Base-by-base conservation (phyloP, 495 filamentous ascomycete species). In the Letharia lupina region DNA sequence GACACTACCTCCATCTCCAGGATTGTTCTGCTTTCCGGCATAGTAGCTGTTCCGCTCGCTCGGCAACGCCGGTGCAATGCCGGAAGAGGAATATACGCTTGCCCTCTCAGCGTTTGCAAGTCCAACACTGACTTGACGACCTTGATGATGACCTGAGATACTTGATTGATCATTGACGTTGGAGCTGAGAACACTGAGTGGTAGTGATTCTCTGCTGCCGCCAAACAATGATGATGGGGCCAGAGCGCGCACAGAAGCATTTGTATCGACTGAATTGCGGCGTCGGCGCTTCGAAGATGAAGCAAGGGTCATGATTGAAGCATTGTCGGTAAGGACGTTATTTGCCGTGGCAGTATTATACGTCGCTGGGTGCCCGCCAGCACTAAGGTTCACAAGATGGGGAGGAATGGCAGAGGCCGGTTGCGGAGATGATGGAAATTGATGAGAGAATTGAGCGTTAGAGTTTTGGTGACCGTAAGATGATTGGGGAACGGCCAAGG, bases 221-320 rank as follows among this genome's bases (percentile, higher is more conserved):
- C 94, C 94, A 80, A 91, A 98, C 1, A 96, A 77, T 0, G 91
- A 96, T 1, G 91, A 95, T 0, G 94, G 94, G 2, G 94, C 91
- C 35, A 98, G 82, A 3, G 91, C 94, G 54, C 94, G 91, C 23
- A 97, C 89, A 0, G 92, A 96, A 4, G 95, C 95, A 75, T 98
- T 93, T 0, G 95, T 98, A 75, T 98, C 94, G 71, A 97, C 82
- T 1, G 91, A 96, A 67, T 91, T 90, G 48, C 94, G 82, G 28
- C 94, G 89, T 56, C 91, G 88, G 39, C 89, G 85, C 74, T 97
- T 96, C 31, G 92, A 96, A 0, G 93, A 97, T 9, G 92, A 96
- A 2, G 94, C 94, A n/a, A 98, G 83, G 0, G 94, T 98, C 37
- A 98, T 83, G 65, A 98, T 93, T 23, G 92, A 96, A 1, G 94